Percentiles rank a stretch among this genome's conserved stretches.
Conservation (phyloP, 345 rosid species). For the Cardamine resedifolia region DNA sequence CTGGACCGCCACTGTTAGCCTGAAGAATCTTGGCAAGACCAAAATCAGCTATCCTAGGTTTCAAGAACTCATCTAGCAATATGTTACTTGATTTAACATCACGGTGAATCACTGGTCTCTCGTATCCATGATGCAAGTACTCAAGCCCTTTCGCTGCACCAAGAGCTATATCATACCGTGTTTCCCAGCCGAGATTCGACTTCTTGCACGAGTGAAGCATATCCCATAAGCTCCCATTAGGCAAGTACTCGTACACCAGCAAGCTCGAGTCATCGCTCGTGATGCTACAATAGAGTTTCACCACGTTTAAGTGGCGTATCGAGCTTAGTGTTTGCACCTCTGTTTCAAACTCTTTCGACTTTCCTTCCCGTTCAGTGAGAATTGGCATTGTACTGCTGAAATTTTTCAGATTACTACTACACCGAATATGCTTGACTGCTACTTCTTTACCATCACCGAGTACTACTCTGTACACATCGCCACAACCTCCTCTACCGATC, state of each 20-base stretch:
- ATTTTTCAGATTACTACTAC: conserved; percentile 37
- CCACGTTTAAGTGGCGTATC: conserved; percentile 86
- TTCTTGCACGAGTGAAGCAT: conserved; percentile 61
- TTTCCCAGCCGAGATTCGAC: conserved; percentile 81
- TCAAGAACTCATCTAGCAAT: conserved; percentile 70
- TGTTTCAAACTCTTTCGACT: conserved; percentile 68
- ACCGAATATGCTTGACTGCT: conserved; percentile 81
- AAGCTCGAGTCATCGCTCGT: conserved; percentile 90
- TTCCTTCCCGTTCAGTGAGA: conserved; percentile 44
- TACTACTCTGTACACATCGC: conserved; percentile 73
- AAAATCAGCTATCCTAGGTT: conserved; percentile 94
- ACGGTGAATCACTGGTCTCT: conserved; percentile 71
- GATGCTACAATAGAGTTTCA: conserved; percentile 88
- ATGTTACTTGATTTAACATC: conserved; percentile 91
- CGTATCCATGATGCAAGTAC: conserved; percentile 86
- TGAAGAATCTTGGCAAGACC: conserved; percentile 93
- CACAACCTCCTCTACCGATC: conserved; percentile 90
- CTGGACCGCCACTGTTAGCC: conserved; percentile 43
- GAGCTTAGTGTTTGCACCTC: conserved; percentile 91
- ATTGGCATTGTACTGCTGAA: conserved; percentile 63
- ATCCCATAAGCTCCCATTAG: conserved; percentile 94
- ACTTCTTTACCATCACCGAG: conserved; percentile 70
- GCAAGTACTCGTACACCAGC: conserved; percentile 86
- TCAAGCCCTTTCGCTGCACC: conserved; percentile 89
- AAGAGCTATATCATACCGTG: conserved; percentile 72